A percentile compares a stretch with the other conserved stretches of the same genome.
phyloP scores from a whole-genome alignment of 2,329 filamentous ascomycete species.

The Ascochyta rabiei region DNA sequence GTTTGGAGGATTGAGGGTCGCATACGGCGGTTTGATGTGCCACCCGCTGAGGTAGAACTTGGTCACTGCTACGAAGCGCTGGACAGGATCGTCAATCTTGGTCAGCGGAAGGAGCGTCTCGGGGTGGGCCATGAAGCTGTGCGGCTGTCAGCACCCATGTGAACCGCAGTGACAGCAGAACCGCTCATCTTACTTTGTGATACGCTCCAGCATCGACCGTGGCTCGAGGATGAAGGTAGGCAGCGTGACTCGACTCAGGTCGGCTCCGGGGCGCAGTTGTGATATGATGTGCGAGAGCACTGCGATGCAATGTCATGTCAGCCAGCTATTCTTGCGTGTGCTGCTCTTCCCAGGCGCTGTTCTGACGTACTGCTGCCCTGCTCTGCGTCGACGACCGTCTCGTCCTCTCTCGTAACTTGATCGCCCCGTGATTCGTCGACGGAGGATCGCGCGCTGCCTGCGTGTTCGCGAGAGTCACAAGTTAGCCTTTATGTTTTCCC shows the following conservation, averaged over 20 bases:
- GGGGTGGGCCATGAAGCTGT: slow-evolving; percentile 98
- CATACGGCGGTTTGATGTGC: slow-evolving; percentile 97
- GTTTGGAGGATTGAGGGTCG: slow-evolving; percentile 25
- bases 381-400: slow-evolving; percentile 83
- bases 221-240: slow-evolving; percentile 98
- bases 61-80: slow-evolving; percentile 92
- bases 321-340: slow-evolving; percentile 3
- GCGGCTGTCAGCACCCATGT: slow-evolving; percentile 24
- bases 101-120: slow-evolving; percentile 92
- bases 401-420: slow-evolving; percentile 63
- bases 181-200: slow-evolving; percentile 79
- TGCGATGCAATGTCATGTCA: slow-evolving; percentile 48
- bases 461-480: slow-evolving; percentile 1
- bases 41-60: slow-evolving; percentile 98
- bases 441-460: slow-evolving; percentile 51
- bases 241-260: slow-evolving; percentile 90
- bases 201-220: slow-evolving; percentile 95
- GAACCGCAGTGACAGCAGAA: neutral
- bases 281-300: slow-evolving; percentile 97
- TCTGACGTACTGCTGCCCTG: slow-evolving; percentile 82
- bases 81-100: slow-evolving; percentile 82
- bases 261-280: slow-evolving; percentile 91
- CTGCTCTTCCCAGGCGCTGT: neutral
- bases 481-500: slow-evolving; percentile 23
- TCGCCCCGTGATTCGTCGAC: slow-evolving; percentile 46